Conservation (phyloP, 2,329 filamentous ascomycete species). For the Colletotrichum chrysophilum region DNA sequence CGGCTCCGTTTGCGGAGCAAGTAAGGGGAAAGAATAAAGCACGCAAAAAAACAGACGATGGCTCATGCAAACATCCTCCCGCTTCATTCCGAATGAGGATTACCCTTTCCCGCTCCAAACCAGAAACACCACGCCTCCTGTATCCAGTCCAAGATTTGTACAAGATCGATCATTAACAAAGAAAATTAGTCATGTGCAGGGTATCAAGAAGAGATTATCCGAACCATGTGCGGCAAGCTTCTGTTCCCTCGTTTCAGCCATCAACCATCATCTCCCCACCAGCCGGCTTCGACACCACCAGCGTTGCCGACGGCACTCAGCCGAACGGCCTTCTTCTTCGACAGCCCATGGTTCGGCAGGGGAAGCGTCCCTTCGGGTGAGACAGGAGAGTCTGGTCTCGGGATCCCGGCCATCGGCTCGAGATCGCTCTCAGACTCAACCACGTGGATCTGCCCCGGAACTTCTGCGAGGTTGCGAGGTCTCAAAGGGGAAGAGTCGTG, state of each 20-base stretch:
- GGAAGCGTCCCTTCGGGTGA: conserved; percentile 18
- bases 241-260: conserved; percentile 3
- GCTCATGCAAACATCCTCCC: conserved; percentile 4
- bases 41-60: neutral
- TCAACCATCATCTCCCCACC: conserved; percentile 49
- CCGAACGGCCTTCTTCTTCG: conserved; percentile 45
- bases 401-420: conserved; percentile 30
- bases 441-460: neutral
- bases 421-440: conserved; percentile 26
- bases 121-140: conserved; percentile 4
- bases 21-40: neutral
- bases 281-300: conserved; percentile 34
- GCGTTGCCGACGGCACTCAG: conserved; percentile 44
- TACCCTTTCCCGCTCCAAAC: neutral
- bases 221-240: neutral
- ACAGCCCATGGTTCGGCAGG: conserved; percentile 18
- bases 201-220: conserved; percentile 22
- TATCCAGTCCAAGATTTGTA: neutral
- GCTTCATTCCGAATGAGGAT: neutral
- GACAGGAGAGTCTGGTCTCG: conserved; percentile 43
- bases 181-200: conserved; percentile 18
- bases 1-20: neutral
- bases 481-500: conserved; percentile 10
- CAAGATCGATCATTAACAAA: conserved; percentile 13
- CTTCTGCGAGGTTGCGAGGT: neutral